Evolutionary conservation across 495 filamentous ascomycete species (phyloP), one percentile per base, ranked within the genome.

Genomic region (Aspergillus campestris): DNA sequence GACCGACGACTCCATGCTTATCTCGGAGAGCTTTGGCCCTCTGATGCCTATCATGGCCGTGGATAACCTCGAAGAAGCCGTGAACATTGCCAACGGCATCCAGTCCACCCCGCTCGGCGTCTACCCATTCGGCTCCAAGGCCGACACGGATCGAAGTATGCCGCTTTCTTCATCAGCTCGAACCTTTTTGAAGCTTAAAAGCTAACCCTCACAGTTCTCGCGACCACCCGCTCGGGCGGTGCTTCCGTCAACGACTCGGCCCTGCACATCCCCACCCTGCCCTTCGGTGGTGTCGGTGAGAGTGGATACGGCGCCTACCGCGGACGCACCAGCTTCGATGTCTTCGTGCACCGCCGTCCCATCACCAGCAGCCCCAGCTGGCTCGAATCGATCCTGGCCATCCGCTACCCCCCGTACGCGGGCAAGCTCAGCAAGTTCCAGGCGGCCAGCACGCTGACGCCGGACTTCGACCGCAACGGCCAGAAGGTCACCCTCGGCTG

Each of bases 281-380:
- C 87, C 41, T 96, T 98, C 58, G 92, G 92, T 49, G 91, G 91
- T 56, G 85, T 98, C 29, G 92, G 92, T 46, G 79, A 87, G 53
- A 86, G 80, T 47, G 91, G 92, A 45, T 73, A 76, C 53, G 92
- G 92, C 42, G 72, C 80, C 8, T 96, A 96, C 71, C 80, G 86
- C 54, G 92, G 92, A 48, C 79, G 79, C 60, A 73, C 84, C 38
- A 83, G 79, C 40, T 95, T 94, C 69, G 89, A 96, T 53, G 75
- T 73, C 60, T 98, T 94, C 70, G 82, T 68, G 31, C 86, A 96
- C 68, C 74, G 81, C 15, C 82, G 90, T 42, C 78, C 79, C 47
- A 70, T 94, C 46, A 83, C 82, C 40, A 79, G 71, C 48, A 90
- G 84, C 31, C 89, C 90, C 6, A 56, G 66, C 49, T 96, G 90